Percentiles rank a stretch among this genome's conserved stretches.
Conservation (phyloP, 2,329 filamentous ascomycete species). For the Verticillium isaacii region DNA sequence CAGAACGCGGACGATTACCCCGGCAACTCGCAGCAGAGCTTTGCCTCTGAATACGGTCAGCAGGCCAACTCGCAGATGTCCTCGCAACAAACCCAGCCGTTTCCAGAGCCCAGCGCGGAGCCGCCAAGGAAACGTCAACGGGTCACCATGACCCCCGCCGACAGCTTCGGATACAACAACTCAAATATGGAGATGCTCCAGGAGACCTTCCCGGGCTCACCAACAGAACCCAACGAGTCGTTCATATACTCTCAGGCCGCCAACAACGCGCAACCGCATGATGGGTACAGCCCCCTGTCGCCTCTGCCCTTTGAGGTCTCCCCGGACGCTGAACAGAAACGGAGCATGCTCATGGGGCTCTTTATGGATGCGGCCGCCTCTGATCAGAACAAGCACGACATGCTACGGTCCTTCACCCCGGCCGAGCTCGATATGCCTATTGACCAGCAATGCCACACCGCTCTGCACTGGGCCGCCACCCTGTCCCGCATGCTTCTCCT, state of each 20-base stretch:
- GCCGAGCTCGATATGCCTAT: conserved; percentile 89
- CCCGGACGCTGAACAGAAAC: conserved; percentile 71
- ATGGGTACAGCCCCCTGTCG: conserved; percentile 54
- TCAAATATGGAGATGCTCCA: conserved; percentile 33
- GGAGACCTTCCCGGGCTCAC: conserved; percentile 60
- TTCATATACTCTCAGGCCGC: conserved; percentile 58
- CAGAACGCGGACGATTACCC: conserved; percentile 57
- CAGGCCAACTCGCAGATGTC: conserved; percentile 66
- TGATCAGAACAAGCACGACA: conserved; percentile 70
- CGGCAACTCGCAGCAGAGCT: conserved; percentile 78
- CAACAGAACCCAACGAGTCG: conserved; percentile 76
- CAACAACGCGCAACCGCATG: conserved; percentile 30
- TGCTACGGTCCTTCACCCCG: conserved; percentile 69
- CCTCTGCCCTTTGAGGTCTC: conserved; percentile 59
- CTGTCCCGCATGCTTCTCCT: conserved; percentile 80
- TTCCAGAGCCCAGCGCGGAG: conserved; percentile 40
- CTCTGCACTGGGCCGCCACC: conserved; percentile 93
- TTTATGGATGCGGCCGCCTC: conserved; percentile 71
- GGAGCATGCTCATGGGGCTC: conserved; percentile 74
- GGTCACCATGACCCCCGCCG: conserved; percentile 48
- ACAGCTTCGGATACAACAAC: conserved; percentile 52
- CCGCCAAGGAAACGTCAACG: conserved; percentile 78
- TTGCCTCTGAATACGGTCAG: conserved; percentile 71
- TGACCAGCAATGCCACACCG: conserved; percentile 82
- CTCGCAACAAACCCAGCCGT: conserved; percentile 42